Percentiles rank a stretch among this genome's conserved stretches.
These are phyloP conservation scores for Sergeia podlipaevii DNA, from an alignment of 208 protist genomes.

Conservation along the genomic window DNA sequence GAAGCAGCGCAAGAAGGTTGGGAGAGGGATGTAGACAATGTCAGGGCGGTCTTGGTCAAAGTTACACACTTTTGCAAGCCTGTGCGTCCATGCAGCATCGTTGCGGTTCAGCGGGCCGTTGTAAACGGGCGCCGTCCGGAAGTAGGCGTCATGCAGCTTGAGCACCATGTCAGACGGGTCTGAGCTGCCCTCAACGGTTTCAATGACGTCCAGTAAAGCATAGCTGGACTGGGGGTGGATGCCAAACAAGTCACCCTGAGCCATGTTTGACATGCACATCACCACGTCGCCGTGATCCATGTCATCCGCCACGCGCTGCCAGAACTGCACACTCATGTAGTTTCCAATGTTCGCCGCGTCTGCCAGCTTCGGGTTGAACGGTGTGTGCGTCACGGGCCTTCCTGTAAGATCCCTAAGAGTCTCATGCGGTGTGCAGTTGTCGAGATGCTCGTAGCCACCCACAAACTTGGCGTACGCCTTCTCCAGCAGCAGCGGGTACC, in stretches of 20 bases:
- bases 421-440: conserved; percentile 84
- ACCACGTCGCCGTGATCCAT: conserved; percentile 68
- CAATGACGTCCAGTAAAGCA: conserved; percentile 55
- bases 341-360: conserved; percentile 71
- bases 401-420: conserved; percentile 86
- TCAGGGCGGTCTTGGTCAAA: conserved; percentile 46
- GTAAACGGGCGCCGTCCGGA: conserved; percentile 41
- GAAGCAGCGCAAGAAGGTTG: conserved; percentile 77
- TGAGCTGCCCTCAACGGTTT: conserved; percentile 40
- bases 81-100: conserved; percentile 57
- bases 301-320: conserved; percentile 57
- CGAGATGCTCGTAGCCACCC: conserved; percentile 72
- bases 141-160: conserved; percentile 72
- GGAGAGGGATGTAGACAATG: conserved; percentile 65
- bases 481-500: conserved; percentile 85
- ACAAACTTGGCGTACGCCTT: conserved; percentile 93
- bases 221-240: conserved; percentile 82
- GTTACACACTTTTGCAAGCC: conserved; percentile 54
- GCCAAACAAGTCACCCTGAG: conserved; percentile 26
- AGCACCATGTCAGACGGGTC: conserved; percentile 58
- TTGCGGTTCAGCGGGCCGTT: conserved; percentile 43
- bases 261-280: conserved; percentile 57
- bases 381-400: conserved; percentile 69
- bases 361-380: conserved; percentile 65
- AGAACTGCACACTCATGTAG: conserved; percentile 60